These are phyloP conservation scores for Hyaloscypha finlandica DNA, from an alignment of 495 filamentous ascomycete genomes.

Conservation along the genomic window DNA sequence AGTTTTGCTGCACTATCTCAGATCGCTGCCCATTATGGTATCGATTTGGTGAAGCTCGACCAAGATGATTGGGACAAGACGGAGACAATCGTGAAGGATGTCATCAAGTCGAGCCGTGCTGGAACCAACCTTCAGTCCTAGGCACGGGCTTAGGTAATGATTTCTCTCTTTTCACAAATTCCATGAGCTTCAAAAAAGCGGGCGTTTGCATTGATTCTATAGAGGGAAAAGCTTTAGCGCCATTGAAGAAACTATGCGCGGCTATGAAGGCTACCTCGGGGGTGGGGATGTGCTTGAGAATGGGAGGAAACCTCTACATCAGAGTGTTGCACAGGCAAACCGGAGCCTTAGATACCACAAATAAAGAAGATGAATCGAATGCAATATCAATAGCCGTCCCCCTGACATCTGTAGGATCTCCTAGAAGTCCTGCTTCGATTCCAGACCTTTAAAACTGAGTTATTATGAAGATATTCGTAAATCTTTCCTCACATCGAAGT, in stretches of 20 bases:
- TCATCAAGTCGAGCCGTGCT: constrained; percentile 79
- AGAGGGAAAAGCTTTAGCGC: not conserved
- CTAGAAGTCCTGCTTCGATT: not conserved
- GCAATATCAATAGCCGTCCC: no score
- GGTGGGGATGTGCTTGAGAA: not conserved
- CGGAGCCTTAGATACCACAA: not conserved
- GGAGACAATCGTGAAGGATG: constrained; percentile 76
- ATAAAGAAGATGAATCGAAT: not conserved
- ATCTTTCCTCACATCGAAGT: not conserved
- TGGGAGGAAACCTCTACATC: not conserved
- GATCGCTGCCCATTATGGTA: constrained; percentile 71
- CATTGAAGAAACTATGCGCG: not conserved
- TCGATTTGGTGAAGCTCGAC: constrained; percentile 52
- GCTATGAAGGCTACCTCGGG: not conserved
- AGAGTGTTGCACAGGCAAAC: not conserved
- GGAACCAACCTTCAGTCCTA: constrained; percentile 52
- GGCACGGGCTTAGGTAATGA: no score
- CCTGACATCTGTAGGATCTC: no score
- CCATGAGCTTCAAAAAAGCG: constrained; percentile 16
- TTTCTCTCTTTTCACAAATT: constrained; percentile 7
- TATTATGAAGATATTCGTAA: not conserved
- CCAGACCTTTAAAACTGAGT: not conserved
- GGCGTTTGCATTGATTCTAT: constrained; percentile 22
- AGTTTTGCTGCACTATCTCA: constrained; percentile 73
- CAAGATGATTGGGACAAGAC: constrained; percentile 81